A percentile compares a stretch with the other conserved stretches of the same genome.
Evolutionary conservation across 2,329 filamentous ascomycete genomes (phyloP).

Genomic region (Trichoderma sp.): DNA sequence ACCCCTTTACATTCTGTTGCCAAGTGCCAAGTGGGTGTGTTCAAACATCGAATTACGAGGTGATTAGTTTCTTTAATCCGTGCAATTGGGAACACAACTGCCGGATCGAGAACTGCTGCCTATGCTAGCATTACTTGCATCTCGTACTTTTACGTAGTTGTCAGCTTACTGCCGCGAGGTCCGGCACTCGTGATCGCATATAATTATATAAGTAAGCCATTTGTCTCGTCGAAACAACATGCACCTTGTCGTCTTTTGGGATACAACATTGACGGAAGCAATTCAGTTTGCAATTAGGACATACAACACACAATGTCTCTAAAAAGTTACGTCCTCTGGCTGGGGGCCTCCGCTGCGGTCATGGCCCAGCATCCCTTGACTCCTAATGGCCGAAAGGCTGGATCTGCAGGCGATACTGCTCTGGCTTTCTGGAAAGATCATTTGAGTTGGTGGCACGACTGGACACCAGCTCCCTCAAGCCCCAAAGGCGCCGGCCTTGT

Average conservation of each 20-base stretch:
- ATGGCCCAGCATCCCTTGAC: constrained; percentile 6
- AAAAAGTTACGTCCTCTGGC: neutral
- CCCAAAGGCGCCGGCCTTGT: constrained; percentile 11
- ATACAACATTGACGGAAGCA: neutral
- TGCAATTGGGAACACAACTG: neutral
- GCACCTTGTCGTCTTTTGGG: neutral
- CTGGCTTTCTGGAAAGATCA: constrained; percentile 21
- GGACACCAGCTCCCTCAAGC: constrained; percentile 19
- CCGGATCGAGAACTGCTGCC: neutral
- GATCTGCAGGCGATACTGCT: constrained; percentile 20
- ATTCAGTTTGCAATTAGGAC: neutral
- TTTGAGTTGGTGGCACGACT: constrained; percentile 23
- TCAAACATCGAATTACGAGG: neutral
- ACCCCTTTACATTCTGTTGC: neutral
- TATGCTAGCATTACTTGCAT: neutral
- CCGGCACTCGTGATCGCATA: neutral
- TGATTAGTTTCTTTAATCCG: neutral
- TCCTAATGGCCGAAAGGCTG: constrained; percentile 22
- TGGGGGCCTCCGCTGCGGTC: neutral
- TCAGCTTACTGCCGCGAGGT: neutral
- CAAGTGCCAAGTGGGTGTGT: neutral
- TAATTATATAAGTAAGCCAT: neutral
- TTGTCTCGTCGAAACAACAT: neutral
- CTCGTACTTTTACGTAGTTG: neutral
- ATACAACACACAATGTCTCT: constrained; percentile 13